Conservation (phyloP, 495 filamentous ascomycete species). For the Neurospora sp. region DNA sequence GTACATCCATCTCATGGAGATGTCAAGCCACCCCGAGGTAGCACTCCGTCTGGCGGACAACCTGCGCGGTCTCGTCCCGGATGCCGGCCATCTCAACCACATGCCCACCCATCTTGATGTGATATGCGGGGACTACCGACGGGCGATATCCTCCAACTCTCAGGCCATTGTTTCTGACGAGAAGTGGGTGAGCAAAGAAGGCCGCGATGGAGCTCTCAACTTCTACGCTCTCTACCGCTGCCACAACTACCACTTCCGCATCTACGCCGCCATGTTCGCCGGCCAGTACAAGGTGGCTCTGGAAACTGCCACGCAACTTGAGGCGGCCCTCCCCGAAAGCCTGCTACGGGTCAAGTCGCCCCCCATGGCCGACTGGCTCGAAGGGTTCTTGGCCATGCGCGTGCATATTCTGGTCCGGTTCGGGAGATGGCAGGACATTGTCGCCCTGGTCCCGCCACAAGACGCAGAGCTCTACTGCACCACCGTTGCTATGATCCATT, state of each 20-base stretch:
- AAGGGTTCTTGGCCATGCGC: constrained; percentile 51
- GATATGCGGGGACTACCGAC: constrained; percentile 54
- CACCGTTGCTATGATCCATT: constrained; percentile 54
- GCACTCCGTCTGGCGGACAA: constrained; percentile 47
- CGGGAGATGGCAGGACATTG: constrained; percentile 51
- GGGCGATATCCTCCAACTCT: constrained; percentile 49
- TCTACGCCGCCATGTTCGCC: constrained; percentile 65
- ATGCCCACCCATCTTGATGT: constrained; percentile 65
- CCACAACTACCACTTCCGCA: constrained; percentile 57
- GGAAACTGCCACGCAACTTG: constrained; percentile 42
- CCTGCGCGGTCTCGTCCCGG: constrained; percentile 52
- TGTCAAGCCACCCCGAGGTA: constrained; percentile 51
- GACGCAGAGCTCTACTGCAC: constrained; percentile 48
- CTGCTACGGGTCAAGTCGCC: constrained; percentile 52
- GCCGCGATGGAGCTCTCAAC: constrained; percentile 38
- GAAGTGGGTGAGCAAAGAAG: constrained; percentile 35
- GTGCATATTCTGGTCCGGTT: constrained; percentile 58
- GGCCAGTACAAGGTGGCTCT: constrained; percentile 47
- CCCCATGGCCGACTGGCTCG: constrained; percentile 65
- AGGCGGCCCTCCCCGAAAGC: constrained; percentile 44
- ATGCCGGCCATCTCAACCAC: constrained; percentile 60
- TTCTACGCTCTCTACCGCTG: constrained; percentile 60
- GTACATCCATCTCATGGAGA: constrained; percentile 68
- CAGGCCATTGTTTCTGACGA: constrained; percentile 55
- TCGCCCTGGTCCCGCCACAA: constrained; percentile 35